Evolutionary conservation across 108 stramenopile genomes (phyloP).

Genomic region (Pseudonitzschia multiseries): DNA sequence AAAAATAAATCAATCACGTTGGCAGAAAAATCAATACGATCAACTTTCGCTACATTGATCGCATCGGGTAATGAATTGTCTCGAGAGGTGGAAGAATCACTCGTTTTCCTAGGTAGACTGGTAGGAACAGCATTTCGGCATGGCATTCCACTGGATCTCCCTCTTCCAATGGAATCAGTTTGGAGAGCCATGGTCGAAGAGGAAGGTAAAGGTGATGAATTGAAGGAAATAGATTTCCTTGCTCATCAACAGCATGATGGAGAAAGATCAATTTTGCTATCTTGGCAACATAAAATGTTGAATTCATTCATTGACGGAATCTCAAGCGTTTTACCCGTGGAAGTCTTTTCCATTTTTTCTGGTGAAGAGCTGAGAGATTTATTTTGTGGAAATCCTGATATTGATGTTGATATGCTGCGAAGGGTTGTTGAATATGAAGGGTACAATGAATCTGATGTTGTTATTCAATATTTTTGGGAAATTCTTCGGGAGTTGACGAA

Average conservation of each 20-base stretch:
- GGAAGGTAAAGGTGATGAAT: slow-evolving; percentile 14
- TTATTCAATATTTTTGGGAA: slow-evolving; percentile 92
- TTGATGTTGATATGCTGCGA: slow-evolving; percentile 92
- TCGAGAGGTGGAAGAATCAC: slow-evolving; percentile 68
- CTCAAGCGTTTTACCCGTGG: slow-evolving; percentile 88
- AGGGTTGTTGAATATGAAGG: slow-evolving; percentile 95
- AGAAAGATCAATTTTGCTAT: slow-evolving; percentile 30
- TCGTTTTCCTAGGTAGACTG: slow-evolving; percentile 91
- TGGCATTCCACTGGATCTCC: slow-evolving; percentile 83
- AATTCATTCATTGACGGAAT: slow-evolving; percentile 89
- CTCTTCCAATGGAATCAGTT: slow-evolving; percentile 71
- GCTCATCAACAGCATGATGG: slow-evolving; percentile 39
- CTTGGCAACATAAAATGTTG: slow-evolving; percentile 70
- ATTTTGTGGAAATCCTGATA: slow-evolving; percentile 90
- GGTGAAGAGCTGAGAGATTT: slow-evolving; percentile 85
- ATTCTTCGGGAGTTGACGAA: slow-evolving; percentile 87
- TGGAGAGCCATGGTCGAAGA: slow-evolving; percentile 78
- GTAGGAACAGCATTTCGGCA: slow-evolving; percentile 91
- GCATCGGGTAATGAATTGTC: slow-evolving; percentile 49
- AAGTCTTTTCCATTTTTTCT: slow-evolving; percentile 85
- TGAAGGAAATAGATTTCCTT: slow-evolving; percentile 73
- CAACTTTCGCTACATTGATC: slow-evolving; percentile 60
- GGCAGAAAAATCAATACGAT: slow-evolving; percentile 55
- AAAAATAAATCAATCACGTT: slow-evolving; percentile 23
- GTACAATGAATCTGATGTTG: slow-evolving; percentile 65